Conservation (phyloP, 495 filamentous ascomycete genomes). For the Articulospora tetracladia region DNA sequence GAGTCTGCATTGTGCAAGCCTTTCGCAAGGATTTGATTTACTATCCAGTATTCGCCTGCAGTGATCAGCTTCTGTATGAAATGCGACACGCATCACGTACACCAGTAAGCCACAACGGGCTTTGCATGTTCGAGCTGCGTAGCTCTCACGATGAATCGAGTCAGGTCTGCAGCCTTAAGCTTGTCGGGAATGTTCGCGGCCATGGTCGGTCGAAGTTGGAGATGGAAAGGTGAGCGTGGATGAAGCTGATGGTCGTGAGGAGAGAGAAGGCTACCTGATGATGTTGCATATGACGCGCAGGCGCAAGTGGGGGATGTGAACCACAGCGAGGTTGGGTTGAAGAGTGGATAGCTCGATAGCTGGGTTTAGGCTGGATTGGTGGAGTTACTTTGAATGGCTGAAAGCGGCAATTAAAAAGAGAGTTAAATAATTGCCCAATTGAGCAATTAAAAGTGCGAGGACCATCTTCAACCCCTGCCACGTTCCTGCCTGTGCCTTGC, state of each 20-base stretch:
- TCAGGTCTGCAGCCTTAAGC: slow-evolving; percentile 73
- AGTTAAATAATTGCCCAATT: slow-evolving; percentile 4
- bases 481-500: neutral
- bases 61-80: slow-evolving; percentile 8
- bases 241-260: neutral
- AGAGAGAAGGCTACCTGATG: neutral
- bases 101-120: slow-evolving; percentile 91
- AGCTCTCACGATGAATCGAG: slow-evolving; percentile 74
- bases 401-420: neutral
- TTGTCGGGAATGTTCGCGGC: slow-evolving; percentile 67
- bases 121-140: slow-evolving; percentile 79
- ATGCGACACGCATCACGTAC: slow-evolving; percentile 48
- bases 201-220: slow-evolving; percentile 45
- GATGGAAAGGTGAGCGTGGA: neutral
- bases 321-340: neutral
- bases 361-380: neutral
- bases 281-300: slow-evolving; percentile 17
- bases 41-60: slow-evolving; percentile 85
- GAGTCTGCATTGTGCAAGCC: slow-evolving; percentile 71
- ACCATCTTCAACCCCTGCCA: neutral
- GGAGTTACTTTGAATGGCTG: neutral
- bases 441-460: no score
- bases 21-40: slow-evolving; percentile 83
- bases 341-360: neutral
- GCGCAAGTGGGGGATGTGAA: neutral